Evolutionary conservation across 1,284 basidiomycete genomes (phyloP).

Genomic region (Cryptococcus sp.): DNA sequence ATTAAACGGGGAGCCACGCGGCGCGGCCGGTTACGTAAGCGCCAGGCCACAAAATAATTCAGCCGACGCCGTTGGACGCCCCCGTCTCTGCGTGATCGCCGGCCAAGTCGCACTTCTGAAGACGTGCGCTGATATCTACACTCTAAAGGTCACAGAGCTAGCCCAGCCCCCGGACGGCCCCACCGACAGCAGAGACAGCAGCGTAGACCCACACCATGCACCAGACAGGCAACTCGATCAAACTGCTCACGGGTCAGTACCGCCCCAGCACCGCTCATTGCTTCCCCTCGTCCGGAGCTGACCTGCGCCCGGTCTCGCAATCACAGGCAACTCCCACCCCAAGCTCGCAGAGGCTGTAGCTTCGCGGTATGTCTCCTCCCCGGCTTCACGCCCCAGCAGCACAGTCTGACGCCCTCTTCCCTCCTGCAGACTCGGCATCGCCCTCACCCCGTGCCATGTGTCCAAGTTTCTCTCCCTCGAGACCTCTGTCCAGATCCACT

Average conservation of each 20-base stretch:
- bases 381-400: slow-evolving; percentile 30
- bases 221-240: slow-evolving; percentile 83
- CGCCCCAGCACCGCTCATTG: neutral
- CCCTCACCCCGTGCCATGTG: slow-evolving; percentile 84
- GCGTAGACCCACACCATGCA: no score
- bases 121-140: no score
- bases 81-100: no score
- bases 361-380: slow-evolving; percentile 70
- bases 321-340: slow-evolving; percentile 91
- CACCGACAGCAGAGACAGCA: no score
- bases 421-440: slow-evolving; percentile 77
- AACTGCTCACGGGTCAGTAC: slow-evolving; percentile 77
- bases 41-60: no score
- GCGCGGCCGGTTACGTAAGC: no score
- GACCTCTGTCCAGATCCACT: slow-evolving; percentile 85
- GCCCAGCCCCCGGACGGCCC: neutral
- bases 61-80: no score
- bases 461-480: slow-evolving; percentile 96
- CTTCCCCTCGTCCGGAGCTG: neutral
- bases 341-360: slow-evolving; percentile 92
- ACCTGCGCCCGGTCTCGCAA: neutral
- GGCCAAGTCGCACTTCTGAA: no score
- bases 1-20: no score
- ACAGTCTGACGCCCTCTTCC: neutral
- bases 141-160: neutral